Conservation (phyloP, 2,329 filamentous ascomycete species). For the Fusarium acutatum region DNA sequence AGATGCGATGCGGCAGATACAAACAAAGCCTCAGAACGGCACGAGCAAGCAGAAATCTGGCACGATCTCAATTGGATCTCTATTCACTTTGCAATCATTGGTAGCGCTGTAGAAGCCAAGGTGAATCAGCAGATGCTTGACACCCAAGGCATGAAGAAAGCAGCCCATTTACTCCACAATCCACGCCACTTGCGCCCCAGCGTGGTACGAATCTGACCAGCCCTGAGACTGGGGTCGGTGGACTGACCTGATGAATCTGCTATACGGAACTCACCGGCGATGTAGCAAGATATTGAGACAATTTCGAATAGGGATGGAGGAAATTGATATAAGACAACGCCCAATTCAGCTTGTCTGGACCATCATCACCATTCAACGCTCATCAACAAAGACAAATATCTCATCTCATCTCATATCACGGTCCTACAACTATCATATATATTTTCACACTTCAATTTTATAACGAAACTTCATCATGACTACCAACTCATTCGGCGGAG, state of each 20-base stretch:
- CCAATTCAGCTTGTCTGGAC: not conserved
- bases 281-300: not conserved
- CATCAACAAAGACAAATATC: not conserved
- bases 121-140: slow-evolving; percentile 14
- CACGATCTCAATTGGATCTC: not conserved
- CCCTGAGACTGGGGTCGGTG: slow-evolving; percentile 2
- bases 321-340: slow-evolving; percentile 22
- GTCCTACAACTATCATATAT: not conserved
- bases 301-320: not conserved
- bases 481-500: slow-evolving; percentile 34
- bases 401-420: not conserved
- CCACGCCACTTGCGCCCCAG: slow-evolving; percentile 28
- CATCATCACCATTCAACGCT: not conserved
- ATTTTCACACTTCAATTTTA: not conserved
- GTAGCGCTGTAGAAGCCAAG: not conserved
- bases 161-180: slow-evolving; percentile 16
- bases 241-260: slow-evolving; percentile 10
- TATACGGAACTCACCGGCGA: slow-evolving; percentile 4
- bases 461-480: slow-evolving; percentile 14
- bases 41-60: not conserved
- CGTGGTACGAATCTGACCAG: slow-evolving; percentile 8
- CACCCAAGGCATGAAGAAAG: not conserved
- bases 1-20: slow-evolving; percentile 16
- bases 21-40: not conserved
- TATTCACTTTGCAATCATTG: not conserved